Percentiles rank a stretch among this genome's conserved stretches.
phyloP scores from a whole-genome alignment of 2,329 filamentous ascomycete genomes.

The Hymenoscyphus salicellus region DNA sequence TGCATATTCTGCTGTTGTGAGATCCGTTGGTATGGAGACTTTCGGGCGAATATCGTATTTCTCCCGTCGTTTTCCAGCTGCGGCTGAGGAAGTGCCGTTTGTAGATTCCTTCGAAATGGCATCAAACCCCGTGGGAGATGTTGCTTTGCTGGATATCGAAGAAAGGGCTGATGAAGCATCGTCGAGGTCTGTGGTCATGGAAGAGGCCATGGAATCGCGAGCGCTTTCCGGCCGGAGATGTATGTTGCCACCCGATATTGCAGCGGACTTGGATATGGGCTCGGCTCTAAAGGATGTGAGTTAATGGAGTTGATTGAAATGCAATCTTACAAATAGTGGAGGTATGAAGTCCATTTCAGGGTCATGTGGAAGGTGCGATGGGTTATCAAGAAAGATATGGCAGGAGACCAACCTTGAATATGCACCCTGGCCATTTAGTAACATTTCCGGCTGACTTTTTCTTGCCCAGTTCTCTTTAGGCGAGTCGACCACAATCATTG shows the following conservation, averaged over 20 bases:
- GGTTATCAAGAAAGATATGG: conserved; percentile 20
- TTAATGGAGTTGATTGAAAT: conserved; percentile 23
- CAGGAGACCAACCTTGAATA: conserved; percentile 24
- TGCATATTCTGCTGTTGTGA: conserved; percentile 77
- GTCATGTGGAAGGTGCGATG: conserved; percentile 13
- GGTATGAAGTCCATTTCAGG: conserved; percentile 14
- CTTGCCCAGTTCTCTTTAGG: conserved; percentile 22
- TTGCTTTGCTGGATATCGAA: conserved; percentile 60
- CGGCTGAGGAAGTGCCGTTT: conserved; percentile 22
- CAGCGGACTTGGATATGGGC: conserved; percentile 22
- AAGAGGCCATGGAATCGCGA: conserved; percentile 49
- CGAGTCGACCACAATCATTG: conserved; percentile 32
- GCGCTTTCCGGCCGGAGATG: conserved; percentile 35
- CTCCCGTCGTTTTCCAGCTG: conserved; percentile 36
- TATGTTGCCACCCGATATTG: conserved; percentile 24
- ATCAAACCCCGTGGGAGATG: conserved; percentile 54
- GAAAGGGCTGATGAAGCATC: conserved; percentile 48
- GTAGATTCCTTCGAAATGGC: conserved; percentile 36
- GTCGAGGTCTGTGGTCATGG: conserved; percentile 52
- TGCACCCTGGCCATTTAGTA: conserved; percentile 20
- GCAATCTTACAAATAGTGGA: not conserved
- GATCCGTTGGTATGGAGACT: conserved; percentile 76
- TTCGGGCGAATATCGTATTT: conserved; percentile 65
- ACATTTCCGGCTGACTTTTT: conserved; percentile 19
- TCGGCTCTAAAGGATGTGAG: conserved; percentile 25